phyloP scores from a whole-genome alignment of 495 filamentous ascomycete species.

The Pyronema domesticum region DNA sequence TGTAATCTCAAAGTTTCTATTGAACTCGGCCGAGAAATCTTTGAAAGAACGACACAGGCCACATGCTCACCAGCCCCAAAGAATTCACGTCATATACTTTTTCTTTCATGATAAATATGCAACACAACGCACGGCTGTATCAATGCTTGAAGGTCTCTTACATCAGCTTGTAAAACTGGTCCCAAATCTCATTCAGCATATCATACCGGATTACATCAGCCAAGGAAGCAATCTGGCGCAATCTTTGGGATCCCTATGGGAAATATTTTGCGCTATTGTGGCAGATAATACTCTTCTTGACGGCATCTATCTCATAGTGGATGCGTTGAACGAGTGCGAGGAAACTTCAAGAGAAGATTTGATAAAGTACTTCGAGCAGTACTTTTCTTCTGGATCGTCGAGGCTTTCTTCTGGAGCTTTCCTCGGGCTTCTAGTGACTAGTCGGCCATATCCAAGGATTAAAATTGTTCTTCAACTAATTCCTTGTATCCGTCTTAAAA shows the following conservation, averaged over 20 bases:
- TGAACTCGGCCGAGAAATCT: not conserved
- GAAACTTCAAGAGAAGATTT: not conserved
- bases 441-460: not conserved
- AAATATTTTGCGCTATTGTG: not conserved
- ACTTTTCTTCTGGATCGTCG: too few relatives aligned
- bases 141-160: not conserved
- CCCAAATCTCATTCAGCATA: not conserved
- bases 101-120: not conserved
- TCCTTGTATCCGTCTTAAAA: not conserved
- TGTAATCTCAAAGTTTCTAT: not conserved
- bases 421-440: not conserved
- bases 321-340: not conserved
- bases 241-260: not conserved
- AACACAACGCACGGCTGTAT: not conserved
- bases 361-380: too few relatives aligned
- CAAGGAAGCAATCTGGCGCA: not conserved
- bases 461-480: not conserved
- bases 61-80: too few relatives aligned
- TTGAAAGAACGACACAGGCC: not conserved
- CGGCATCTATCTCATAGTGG: not conserved
- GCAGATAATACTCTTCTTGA: not conserved
- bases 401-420: too few relatives aligned
- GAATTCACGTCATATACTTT: too few relatives aligned
- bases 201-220: not conserved
- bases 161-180: not conserved